phyloP scores from a whole-genome alignment of 495 filamentous ascomycete genomes.

The Xylona heveae region DNA sequence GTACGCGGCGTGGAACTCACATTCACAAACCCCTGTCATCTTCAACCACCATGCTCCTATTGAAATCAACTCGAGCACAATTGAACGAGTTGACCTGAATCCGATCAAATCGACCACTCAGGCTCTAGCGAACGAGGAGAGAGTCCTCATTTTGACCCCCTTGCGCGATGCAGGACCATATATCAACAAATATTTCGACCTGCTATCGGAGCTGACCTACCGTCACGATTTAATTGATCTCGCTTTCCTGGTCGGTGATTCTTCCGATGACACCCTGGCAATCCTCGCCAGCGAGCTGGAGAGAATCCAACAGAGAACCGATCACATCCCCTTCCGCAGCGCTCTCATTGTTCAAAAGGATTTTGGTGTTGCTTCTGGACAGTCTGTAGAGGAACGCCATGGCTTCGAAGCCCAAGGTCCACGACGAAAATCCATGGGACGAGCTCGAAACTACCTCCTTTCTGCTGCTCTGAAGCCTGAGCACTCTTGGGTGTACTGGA shows the following conservation, averaged over 20 bases:
- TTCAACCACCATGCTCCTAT: constrained; percentile 88
- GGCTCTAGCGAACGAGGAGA: constrained; percentile 59
- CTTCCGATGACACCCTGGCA: constrained; percentile 71
- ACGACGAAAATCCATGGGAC: constrained; percentile 73
- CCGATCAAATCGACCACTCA: constrained; percentile 59
- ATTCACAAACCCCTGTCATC: constrained; percentile 76
- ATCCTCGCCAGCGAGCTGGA: constrained; percentile 62
- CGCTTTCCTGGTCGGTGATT: constrained; percentile 84
- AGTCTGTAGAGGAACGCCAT: constrained; percentile 65
- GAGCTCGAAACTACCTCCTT: constrained; percentile 81
- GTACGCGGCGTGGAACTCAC: constrained; percentile 68
- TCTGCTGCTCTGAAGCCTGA: constrained; percentile 69
- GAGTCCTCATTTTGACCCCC: constrained; percentile 87
- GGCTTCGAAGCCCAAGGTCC: constrained; percentile 75
- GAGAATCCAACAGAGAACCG: constrained; percentile 64
- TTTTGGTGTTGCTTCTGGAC: constrained; percentile 48
- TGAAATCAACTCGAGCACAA: constrained; percentile 60
- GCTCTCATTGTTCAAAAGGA: constrained; percentile 73
- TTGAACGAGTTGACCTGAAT: constrained; percentile 66
- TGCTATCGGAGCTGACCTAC: constrained; percentile 75
- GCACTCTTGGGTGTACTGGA: constrained; percentile 98
- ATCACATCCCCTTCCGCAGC: constrained; percentile 63
- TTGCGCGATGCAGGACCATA: constrained; percentile 71
- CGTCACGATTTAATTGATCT: constrained; percentile 92
- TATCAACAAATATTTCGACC: constrained; percentile 78